Base-by-base conservation (phyloP, 352 stramenopile species). In the Phytophthora kernoviae region DNA sequence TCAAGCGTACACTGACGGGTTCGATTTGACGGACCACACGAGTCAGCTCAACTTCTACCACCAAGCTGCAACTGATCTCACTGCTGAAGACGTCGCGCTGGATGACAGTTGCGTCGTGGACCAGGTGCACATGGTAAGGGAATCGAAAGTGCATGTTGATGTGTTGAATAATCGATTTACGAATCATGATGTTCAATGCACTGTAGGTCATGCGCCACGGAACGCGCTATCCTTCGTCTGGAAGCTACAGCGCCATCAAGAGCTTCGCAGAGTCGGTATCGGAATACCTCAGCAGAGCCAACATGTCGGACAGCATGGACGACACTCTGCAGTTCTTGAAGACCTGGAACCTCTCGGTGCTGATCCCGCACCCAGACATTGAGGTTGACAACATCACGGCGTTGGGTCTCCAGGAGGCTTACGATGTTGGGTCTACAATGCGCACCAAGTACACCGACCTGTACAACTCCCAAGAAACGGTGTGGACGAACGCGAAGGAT, bases 31-130 rank as follows among this genome's bases (percentile, higher is more conserved):
- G 39, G 77, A 84, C 64, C 74, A 84, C 63, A 84, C 77, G 41
- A 87, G 72, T 36, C 73, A 81, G 49, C 74, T 87, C 54, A 82
- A 78, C 56, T 83, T 72, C 59, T 87, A 87, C 61, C 77, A 82
- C 58, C 60, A 68, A 52, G 74, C 77, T 26, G 75, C 70, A 40
- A 69, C 74, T 11, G 45, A 69, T 46, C 69, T 80, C 47, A 62
- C 65, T 26, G 54, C 54, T 0, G 70, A 65, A 41, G 68, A 86
- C 46, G 74, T 75, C 4, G 56, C 59, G 30, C 71, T 87, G 26
- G 60, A 74, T 14, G 71, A 69, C 18, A 59, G 52, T 21, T 87
- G 77, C 43, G 41, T 67, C 34, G 77, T 84, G 11, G 77, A 87
- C 51, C 68, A 81, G 60, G 74, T 87, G 27, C 74, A 81, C 64